Conservation (phyloP, 495 filamentous ascomycete genomes). For the Aspergillus coremiiformis region DNA sequence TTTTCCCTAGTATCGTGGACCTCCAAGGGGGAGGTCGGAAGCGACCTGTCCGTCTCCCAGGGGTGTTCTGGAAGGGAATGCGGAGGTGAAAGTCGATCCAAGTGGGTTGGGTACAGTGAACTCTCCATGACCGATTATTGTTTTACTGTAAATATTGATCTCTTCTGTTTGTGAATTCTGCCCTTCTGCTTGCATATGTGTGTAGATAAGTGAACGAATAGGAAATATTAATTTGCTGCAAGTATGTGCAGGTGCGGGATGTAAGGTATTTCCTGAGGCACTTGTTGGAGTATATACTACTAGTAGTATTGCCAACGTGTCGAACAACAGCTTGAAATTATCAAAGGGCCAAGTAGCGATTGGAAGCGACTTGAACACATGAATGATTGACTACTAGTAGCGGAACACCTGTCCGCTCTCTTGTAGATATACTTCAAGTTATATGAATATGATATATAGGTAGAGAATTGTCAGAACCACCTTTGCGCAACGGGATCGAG, state of each 20-base stretch:
- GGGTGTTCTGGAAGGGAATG: conserved; percentile 7
- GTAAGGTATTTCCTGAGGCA: background rate
- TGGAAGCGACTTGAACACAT: background rate
- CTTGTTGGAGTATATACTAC: background rate
- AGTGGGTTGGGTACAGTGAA: background rate
- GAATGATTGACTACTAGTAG: too few relatives aligned
- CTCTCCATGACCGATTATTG: background rate
- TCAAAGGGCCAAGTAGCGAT: background rate
- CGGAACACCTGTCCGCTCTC: too few relatives aligned
- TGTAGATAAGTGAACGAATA: background rate
- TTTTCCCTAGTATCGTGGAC: background rate
- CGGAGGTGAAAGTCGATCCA: conserved; percentile 9
- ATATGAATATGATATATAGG: too few relatives aligned
- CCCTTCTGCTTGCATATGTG: background rate
- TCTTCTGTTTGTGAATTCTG: background rate
- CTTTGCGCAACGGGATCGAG: background rate
- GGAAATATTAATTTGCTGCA: background rate
- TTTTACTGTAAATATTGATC: background rate
- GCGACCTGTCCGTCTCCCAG: background rate
- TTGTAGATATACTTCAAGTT: too few relatives aligned
- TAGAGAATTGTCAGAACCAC: too few relatives aligned
- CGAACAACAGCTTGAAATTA: background rate
- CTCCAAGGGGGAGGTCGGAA: background rate
- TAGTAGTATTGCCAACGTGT: too few relatives aligned
- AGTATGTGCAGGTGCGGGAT: background rate